These are phyloP conservation scores for Phaeosphaeria sp. DNA, from an alignment of 2,329 filamentous ascomycete species.

Conservation along the genomic window DNA sequence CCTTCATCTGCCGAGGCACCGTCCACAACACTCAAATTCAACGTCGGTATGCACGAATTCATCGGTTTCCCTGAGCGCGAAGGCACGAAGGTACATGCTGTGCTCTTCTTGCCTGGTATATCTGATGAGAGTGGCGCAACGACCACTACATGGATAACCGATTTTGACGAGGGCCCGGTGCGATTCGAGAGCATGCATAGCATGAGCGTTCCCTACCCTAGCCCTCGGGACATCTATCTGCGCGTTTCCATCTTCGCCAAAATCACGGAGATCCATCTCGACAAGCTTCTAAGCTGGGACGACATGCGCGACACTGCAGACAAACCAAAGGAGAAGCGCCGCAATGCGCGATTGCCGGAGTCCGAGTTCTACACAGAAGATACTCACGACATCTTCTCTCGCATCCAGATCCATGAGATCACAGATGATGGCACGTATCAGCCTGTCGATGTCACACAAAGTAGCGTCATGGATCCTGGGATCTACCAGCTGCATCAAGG, in stretches of 20 bases:
- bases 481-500: conserved; percentile 96
- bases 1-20: conserved; percentile 93
- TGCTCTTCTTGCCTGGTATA: conserved; percentile 92
- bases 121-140: conserved; percentile 86
- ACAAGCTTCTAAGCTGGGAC: conserved; percentile 98
- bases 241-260: conserved; percentile 91
- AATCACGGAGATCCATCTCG: conserved; percentile 90
- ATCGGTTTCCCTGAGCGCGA: conserved; percentile 94
- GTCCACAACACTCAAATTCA: conserved; percentile 93
- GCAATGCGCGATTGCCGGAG: conserved; percentile 78
- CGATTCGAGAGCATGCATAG: conserved; percentile 98
- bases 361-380: conserved; percentile 93
- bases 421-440: conserved; percentile 90
- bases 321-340: conserved; percentile 63
- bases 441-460: conserved; percentile 91
- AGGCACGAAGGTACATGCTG: conserved; percentile 92
- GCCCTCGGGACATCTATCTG: conserved; percentile 75
- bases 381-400: conserved; percentile 88
- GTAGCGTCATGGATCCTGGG: conserved; percentile 81
- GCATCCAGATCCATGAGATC: conserved; percentile 88
- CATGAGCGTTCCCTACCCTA: conserved; percentile 88
- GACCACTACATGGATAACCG: conserved; percentile 91
- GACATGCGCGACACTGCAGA: conserved; percentile 85
- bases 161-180: conserved; percentile 91
- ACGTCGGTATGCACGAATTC: conserved; percentile 97